Conservation (phyloP, 1,284 basidiomycete genomes). For the Leccinum pallidistipes region DNA sequence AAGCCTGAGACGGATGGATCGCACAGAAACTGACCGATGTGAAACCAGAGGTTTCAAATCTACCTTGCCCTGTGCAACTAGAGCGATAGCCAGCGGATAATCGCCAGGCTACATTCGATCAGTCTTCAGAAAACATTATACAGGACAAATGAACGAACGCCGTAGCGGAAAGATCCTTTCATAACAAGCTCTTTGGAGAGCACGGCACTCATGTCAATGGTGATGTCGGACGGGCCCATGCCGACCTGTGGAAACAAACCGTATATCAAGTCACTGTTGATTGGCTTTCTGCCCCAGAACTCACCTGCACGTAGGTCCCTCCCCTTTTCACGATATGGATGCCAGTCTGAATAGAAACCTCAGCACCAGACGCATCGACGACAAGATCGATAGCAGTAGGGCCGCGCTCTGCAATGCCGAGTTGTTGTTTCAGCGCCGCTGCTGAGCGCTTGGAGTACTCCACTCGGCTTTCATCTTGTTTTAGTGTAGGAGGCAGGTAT, state of each 20-base stretch:
- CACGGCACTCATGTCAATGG: constrained; percentile 59
- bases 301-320: constrained; percentile 70
- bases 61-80: constrained; percentile 78
- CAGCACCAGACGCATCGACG: constrained; percentile 87
- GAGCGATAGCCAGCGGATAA: constrained; percentile 83
- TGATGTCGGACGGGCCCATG: constrained; percentile 67
- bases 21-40: constrained; percentile 57
- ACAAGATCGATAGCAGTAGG: constrained; percentile 64
- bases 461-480: constrained; percentile 65
- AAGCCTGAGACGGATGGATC: background rate
- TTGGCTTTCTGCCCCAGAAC: constrained; percentile 4
- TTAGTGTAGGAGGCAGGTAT: constrained; percentile 65
- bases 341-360: constrained; percentile 84
- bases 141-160: constrained; percentile 45
- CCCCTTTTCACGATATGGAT: constrained; percentile 72
- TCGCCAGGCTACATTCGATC: constrained; percentile 62
- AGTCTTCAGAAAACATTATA: constrained; percentile 1
- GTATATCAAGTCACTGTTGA: constrained; percentile 4
- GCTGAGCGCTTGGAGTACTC: constrained; percentile 74
- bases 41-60: constrained; percentile 89
- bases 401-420: constrained; percentile 63
- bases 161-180: constrained; percentile 88
- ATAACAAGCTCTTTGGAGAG: constrained; percentile 78
- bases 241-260: constrained; percentile 53
- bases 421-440: constrained; percentile 52